Base-by-base conservation (phyloP, 1,139 yeast species). In the Sugiyamaella paludigena region DNA sequence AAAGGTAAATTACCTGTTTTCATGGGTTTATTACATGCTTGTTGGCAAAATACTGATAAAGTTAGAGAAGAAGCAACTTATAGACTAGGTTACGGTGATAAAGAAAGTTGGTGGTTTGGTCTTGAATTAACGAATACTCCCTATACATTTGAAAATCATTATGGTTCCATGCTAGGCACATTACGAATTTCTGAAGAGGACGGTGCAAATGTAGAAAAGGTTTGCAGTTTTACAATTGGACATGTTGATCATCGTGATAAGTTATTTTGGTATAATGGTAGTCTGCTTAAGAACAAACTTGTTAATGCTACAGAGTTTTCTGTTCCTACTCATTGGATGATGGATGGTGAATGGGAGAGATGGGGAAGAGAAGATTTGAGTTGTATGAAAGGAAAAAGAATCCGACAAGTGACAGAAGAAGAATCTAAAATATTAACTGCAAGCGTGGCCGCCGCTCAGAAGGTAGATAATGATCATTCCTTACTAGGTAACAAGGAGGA, bases 61-160 rank as follows among this genome's bases (percentile, higher is more conserved):
- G 49, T 40, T 6, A 27, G 49, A 40, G 44, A 45, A 11, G 49
- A 45, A 27, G 49, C 36, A 13, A 40, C 49, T 2, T 45, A 39
- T 24, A 43, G 30, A 35, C 36, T 38, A 28, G 28, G 31, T 3
- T 27, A 40, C 26, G 49, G 49, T 13, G 49, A 45, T 45, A 45
- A 45, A 36, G 49, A 45, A 16, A 45, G 40, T 26, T 45, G 43
- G 40, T 45, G 49, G 49, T 42, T 45, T 30, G 49, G 49, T 13
- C 26, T 45, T 27, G 49, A 45, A 19, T 39, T 45, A n/a, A 38
- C 37, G 13, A 36, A 42, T 29, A 16, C 35, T 7, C n/a, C 47
- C 7, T 43, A 30, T 37, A 31, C 41, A 13, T 37, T 43, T 36
- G 47, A 43, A 24, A 32, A 37, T 11, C 32, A 37, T 26, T 43